These are phyloP conservation scores for Globisporangium cederbergense DNA, from an alignment of 352 stramenopile species.

Conservation along the genomic window DNA sequence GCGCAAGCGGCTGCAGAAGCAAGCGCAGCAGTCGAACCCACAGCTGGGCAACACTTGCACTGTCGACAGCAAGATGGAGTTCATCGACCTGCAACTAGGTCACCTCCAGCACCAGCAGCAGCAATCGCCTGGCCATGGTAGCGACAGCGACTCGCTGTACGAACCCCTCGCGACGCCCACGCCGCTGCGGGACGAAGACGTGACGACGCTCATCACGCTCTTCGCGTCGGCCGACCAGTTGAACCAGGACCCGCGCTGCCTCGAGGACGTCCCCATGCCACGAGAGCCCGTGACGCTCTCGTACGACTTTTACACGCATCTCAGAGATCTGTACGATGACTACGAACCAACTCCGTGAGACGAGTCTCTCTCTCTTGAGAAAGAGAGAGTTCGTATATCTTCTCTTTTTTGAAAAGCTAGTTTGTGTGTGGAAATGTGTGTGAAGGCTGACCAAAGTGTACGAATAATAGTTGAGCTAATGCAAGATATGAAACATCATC, in stretches of 20 bases:
- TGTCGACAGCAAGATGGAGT: not conserved
- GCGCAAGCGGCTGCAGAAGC: constrained; percentile 25
- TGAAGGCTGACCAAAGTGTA: too few relatives aligned
- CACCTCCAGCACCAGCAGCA: not conserved
- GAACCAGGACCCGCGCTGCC: constrained; percentile 2
- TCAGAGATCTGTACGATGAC: not conserved
- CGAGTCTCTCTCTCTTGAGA: not conserved
- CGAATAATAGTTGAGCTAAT: too few relatives aligned
- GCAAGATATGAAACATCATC: too few relatives aligned
- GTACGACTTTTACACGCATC: not conserved
- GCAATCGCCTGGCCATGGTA: not conserved
- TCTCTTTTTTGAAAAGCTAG: not conserved
- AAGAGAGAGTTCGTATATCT: not conserved
- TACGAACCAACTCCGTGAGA: not conserved
- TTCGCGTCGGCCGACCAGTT: constrained; percentile 17
- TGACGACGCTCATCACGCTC: constrained; percentile 35
- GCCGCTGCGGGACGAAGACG: constrained; percentile 37
- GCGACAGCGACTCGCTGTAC: constrained; percentile 15
- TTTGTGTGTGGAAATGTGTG: too few relatives aligned
- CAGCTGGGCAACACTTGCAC: not conserved
- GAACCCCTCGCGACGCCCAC: constrained; percentile 39
- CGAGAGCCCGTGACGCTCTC: constrained; percentile 9
- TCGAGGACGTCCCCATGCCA: constrained; percentile 11
- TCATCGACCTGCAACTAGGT: not conserved
- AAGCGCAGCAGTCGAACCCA: constrained; percentile 2